Evolutionary conservation across 441 rosid genomes (phyloP).

Genomic region (Eugenia klotzschiana): DNA sequence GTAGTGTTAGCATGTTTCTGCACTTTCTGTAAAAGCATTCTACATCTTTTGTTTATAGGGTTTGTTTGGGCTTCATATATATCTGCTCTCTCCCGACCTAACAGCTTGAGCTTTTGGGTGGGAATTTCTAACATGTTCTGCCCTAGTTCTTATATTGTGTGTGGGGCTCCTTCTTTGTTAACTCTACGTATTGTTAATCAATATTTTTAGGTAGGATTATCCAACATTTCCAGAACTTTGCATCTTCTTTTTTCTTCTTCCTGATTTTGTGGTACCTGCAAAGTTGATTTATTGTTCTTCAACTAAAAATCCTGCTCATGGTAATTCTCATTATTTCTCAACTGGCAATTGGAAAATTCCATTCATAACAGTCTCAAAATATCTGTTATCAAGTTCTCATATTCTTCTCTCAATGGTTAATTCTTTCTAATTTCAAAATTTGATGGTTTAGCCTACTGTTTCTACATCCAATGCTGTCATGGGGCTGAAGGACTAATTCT

Average conservation of each 20-base stretch:
- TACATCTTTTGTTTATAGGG: background rate
- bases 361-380: background rate
- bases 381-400: background rate
- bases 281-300: background rate
- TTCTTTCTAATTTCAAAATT: background rate
- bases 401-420: background rate
- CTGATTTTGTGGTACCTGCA: background rate
- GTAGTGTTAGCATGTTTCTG: background rate
- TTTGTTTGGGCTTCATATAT: background rate
- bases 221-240: background rate
- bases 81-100: background rate
- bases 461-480: background rate
- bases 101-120: background rate
- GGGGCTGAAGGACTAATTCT: background rate
- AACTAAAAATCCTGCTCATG: background rate
- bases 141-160: background rate
- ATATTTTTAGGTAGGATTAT: background rate
- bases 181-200: background rate
- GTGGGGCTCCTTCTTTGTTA: background rate
- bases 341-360: background rate
- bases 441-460: background rate
- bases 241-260: background rate
- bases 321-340: background rate
- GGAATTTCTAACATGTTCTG: background rate
- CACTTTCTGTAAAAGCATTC: background rate